phyloP scores from a whole-genome alignment of 768 basidiomycete species.

The Cystofilobasidium bisporidii region DNA sequence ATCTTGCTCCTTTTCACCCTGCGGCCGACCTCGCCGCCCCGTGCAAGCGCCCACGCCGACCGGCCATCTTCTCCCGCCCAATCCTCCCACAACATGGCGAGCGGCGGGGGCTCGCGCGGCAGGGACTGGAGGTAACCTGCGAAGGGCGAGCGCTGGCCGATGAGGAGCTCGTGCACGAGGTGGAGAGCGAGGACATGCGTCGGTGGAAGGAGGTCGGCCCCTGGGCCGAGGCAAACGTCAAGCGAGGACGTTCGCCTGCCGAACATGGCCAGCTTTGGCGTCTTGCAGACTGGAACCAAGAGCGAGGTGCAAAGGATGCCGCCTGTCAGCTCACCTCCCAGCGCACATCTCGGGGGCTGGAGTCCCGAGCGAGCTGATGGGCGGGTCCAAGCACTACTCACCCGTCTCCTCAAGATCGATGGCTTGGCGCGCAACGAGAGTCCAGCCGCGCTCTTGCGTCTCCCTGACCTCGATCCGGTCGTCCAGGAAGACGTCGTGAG shows the following conservation, averaged over 20 bases:
- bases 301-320: not conserved
- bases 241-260: slow-evolving; percentile 18
- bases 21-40: slow-evolving; percentile 35
- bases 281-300: slow-evolving; percentile 20
- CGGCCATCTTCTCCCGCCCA: slow-evolving; percentile 32
- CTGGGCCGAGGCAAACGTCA: not conserved
- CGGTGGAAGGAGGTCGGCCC: slow-evolving; percentile 4
- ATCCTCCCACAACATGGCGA: slow-evolving; percentile 40
- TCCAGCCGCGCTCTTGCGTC: slow-evolving; percentile 15
- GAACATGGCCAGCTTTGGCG: slow-evolving; percentile 18
- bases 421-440: slow-evolving; percentile 10
- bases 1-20: slow-evolving; percentile 16
- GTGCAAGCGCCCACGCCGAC: slow-evolving; percentile 33
- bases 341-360: no score
- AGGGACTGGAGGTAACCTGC: slow-evolving; percentile 40
- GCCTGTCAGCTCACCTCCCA: no score
- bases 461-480: slow-evolving; percentile 17
- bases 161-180: slow-evolving; percentile 19
- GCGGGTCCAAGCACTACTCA: no score
- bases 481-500: slow-evolving; percentile 18
- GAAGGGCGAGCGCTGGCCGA: slow-evolving; percentile 29
- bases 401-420: slow-evolving; percentile 16
- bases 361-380: no score
- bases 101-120: slow-evolving; percentile 33
- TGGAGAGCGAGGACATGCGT: slow-evolving; percentile 21